Percentiles rank a stretch among this genome's conserved stretches.
These are phyloP conservation scores for Alternaria brassicicola DNA, from an alignment of 2,329 filamentous ascomycete species.

Conservation along the genomic window DNA sequence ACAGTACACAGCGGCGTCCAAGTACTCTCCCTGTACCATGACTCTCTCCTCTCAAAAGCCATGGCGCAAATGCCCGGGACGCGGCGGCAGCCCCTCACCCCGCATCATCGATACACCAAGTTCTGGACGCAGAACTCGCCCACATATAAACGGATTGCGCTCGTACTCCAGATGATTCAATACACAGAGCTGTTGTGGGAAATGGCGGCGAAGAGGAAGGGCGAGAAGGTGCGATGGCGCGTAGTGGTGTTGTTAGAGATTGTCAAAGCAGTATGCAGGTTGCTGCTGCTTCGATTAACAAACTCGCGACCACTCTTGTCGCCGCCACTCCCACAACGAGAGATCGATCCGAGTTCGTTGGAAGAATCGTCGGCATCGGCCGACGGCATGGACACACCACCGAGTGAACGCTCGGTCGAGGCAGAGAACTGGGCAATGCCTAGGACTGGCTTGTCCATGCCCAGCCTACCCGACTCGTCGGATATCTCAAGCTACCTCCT, in stretches of 20 bases:
- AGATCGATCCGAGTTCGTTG: slow-evolving; percentile 70
- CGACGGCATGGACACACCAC: slow-evolving; percentile 57
- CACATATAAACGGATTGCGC: slow-evolving; percentile 80
- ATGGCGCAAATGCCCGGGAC: slow-evolving; percentile 61
- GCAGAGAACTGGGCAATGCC: slow-evolving; percentile 81
- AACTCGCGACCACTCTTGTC: slow-evolving; percentile 81
- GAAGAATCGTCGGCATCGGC: slow-evolving; percentile 57
- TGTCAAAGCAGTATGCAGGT: slow-evolving; percentile 82
- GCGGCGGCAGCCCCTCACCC: slow-evolving; percentile 59
- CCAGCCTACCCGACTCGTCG: slow-evolving; percentile 77
- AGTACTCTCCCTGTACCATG: slow-evolving; percentile 90
- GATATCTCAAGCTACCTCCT: slow-evolving; percentile 89
- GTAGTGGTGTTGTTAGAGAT: slow-evolving; percentile 84
- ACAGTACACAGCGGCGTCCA: slow-evolving; percentile 83
- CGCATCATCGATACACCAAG: slow-evolving; percentile 68
- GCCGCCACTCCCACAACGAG: slow-evolving; percentile 84
- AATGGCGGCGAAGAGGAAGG: slow-evolving; percentile 88
- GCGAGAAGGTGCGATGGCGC: slow-evolving; percentile 82
- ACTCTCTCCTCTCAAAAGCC: slow-evolving; percentile 76
- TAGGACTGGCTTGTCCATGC: slow-evolving; percentile 85
- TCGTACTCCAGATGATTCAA: slow-evolving; percentile 85
- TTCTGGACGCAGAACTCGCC: slow-evolving; percentile 67
- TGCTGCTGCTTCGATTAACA: slow-evolving; percentile 81
- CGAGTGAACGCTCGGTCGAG: slow-evolving; percentile 49
- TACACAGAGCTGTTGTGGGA: slow-evolving; percentile 98